Base-by-base conservation (phyloP, 192 early-diverging fungal genomes). In the Oehlia diaphana region DNA sequence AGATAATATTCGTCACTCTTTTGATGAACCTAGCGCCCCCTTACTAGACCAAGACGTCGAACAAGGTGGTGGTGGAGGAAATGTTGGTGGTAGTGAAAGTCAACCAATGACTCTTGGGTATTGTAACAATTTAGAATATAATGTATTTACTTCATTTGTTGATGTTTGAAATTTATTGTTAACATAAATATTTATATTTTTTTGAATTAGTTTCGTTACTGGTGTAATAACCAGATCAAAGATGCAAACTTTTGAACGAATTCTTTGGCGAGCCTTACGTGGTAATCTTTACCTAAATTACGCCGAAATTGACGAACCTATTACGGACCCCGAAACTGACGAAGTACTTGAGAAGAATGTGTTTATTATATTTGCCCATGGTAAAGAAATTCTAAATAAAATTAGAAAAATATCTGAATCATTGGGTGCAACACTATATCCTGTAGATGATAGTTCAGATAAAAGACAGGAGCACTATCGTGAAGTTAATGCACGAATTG, bases 281-380 rank as follows among this genome's bases (percentile, higher is more conserved):
- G 98, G 98, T 42, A 99, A 99, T 86, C 85, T 99, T 79, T 97
- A 93, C 86, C 93, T 98, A 87, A 98, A 97, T 84, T 90, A 93
- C 65, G 95, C 95, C 4, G 97, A 98, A 80, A 98, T 99, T 80
- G 96, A 95, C 61, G 98, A 99, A 82, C 90, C 92, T 8, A 95
- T 99, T 80, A 86, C 89, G 62, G 98, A 99, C 80, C 97, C 97
- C 10, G 90, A 88, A 68, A 93, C 92, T 1, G 97, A 99, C 80
- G 92, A 94, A 79, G 81, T 89, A 10, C 92, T 98, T 6, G 91
- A 96, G 78, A 99, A 99, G 89, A 97, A 95, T 81, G 98, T 98
- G 7, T 99, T 99, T 82, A 92, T 96, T 73, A 95, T 99, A 77
- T 99, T 99, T 91, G 96, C 97, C 10, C 98, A 99, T 80, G 98